phyloP scores from a whole-genome alignment of 2,329 filamentous ascomycete species.

The Aspergillus sojae region DNA sequence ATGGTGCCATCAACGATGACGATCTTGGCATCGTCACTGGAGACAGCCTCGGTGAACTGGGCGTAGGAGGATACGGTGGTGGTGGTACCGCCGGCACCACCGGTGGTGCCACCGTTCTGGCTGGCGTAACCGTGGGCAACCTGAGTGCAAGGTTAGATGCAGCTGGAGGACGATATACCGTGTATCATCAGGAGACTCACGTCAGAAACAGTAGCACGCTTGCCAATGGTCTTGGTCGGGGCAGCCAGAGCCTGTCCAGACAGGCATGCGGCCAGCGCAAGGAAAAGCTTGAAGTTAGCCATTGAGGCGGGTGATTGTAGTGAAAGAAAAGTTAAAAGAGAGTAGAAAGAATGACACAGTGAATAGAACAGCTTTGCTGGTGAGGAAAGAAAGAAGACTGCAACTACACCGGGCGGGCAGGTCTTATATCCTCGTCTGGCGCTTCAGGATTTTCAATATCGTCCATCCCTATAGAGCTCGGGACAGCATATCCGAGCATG shows the following conservation, averaged over 20 bases:
- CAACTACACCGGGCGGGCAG: neutral
- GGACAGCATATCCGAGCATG: neutral
- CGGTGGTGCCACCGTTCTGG: conserved; percentile 56
- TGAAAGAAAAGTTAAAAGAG: neutral
- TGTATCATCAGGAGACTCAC: conserved; percentile 17
- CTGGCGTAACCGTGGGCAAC: conserved; percentile 49
- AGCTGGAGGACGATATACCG: neutral
- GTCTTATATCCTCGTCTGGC: conserved; percentile 9
- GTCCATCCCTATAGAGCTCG: neutral
- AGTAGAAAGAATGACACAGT: conserved; percentile 7
- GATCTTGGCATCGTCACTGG: conserved; percentile 49
- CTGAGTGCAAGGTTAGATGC: conserved; percentile 12
- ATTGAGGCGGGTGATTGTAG: conserved; percentile 16
- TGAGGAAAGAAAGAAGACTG: conserved; percentile 8
- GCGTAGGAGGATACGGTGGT: conserved; percentile 58
- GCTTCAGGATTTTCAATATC: neutral
- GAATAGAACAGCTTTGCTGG: conserved; percentile 8
- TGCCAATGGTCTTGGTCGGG: conserved; percentile 27
- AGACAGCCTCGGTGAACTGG: conserved; percentile 54
- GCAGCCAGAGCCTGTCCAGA: conserved; percentile 29
- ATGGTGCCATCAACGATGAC: conserved; percentile 53
- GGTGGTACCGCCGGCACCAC: conserved; percentile 58
- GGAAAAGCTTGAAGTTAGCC: conserved; percentile 28
- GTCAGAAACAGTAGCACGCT: conserved; percentile 30
- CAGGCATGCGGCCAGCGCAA: conserved; percentile 27